phyloP scores from a whole-genome alignment of 345 rosid genomes.

The Corymbia maculata region DNA sequence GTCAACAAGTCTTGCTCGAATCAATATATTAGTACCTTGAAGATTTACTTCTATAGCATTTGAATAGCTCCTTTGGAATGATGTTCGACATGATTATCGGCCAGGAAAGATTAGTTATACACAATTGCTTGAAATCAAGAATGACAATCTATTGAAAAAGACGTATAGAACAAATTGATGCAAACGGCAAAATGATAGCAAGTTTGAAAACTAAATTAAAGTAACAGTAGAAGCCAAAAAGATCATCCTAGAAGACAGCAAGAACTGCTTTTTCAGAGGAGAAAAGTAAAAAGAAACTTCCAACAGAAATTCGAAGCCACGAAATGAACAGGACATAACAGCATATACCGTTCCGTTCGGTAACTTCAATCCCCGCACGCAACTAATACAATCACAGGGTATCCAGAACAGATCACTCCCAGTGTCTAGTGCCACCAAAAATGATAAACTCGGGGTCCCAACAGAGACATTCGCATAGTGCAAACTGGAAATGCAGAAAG shows the following conservation, averaged over 20 bases:
- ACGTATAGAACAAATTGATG: neutral
- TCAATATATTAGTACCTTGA: neutral
- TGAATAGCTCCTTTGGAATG: neutral
- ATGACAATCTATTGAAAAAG: neutral
- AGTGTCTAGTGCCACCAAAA: slow-evolving; percentile 80
- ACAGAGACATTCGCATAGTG: slow-evolving; percentile 68
- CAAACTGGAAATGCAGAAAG: slow-evolving; percentile 31
- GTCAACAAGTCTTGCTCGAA: neutral
- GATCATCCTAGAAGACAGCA: neutral
- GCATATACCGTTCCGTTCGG: slow-evolving; percentile 29
- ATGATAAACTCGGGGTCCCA: slow-evolving; percentile 66
- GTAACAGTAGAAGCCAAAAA: neutral
- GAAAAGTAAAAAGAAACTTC: neutral
- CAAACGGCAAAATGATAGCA: neutral
- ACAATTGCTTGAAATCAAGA: neutral
- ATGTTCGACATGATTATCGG: neutral
- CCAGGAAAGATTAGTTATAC: neutral
- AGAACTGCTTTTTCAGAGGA: neutral
- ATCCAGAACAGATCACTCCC: slow-evolving; percentile 95
- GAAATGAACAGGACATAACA: neutral
- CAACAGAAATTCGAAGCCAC: neutral
- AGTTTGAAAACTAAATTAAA: neutral
- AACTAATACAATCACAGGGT: slow-evolving; percentile 71
- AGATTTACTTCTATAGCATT: neutral
- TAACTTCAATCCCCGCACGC: slow-evolving; percentile 32